Conservation (phyloP, 495 filamentous ascomycete genomes). For the Amphirosellinia nigrospora region DNA sequence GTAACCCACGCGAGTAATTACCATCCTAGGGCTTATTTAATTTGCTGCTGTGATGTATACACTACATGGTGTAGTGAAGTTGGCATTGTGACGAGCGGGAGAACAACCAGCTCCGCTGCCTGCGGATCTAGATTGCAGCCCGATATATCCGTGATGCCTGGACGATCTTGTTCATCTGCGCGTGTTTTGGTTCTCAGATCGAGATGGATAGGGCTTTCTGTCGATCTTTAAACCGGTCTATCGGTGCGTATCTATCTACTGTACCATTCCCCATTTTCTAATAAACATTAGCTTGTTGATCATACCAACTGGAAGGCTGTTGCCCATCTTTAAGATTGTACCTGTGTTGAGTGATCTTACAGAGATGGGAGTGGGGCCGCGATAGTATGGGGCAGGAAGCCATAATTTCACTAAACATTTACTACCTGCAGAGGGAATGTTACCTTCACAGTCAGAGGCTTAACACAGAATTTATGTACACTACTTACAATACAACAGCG, state of each 20-base stretch:
- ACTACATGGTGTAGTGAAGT: too few species aligned
- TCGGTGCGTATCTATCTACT: not conserved
- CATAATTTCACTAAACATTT: slow-evolving; percentile 14
- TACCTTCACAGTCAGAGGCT: not conserved
- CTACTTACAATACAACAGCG: not conserved
- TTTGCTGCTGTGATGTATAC: too few species aligned
- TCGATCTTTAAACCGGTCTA: slow-evolving; percentile 13
- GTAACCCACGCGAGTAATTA: slow-evolving; percentile 14
- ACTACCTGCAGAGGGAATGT: not conserved
- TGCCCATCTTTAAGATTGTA: slow-evolving; percentile 15
- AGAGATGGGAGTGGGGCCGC: not conserved
- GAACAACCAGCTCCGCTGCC: too few species aligned
- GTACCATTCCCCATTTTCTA: not conserved
- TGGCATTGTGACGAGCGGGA: not conserved
- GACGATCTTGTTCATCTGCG: slow-evolving; percentile 5
- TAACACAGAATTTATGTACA: not conserved
- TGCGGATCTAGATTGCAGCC: not conserved
- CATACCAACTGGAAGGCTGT: not conserved
- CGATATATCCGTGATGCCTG: not conserved
- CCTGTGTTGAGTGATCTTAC: slow-evolving; percentile 1
- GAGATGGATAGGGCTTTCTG: not conserved
- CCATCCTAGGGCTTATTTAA: not conserved
- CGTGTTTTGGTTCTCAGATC: slow-evolving; percentile 7
- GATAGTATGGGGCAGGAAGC: not conserved
- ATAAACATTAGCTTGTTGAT: not conserved